A percentile compares a stretch with the other conserved stretches of the same genome.
Evolutionary conservation across 352 stramenopile genomes (phyloP).

Genomic region (Phytophthora syringae): DNA sequence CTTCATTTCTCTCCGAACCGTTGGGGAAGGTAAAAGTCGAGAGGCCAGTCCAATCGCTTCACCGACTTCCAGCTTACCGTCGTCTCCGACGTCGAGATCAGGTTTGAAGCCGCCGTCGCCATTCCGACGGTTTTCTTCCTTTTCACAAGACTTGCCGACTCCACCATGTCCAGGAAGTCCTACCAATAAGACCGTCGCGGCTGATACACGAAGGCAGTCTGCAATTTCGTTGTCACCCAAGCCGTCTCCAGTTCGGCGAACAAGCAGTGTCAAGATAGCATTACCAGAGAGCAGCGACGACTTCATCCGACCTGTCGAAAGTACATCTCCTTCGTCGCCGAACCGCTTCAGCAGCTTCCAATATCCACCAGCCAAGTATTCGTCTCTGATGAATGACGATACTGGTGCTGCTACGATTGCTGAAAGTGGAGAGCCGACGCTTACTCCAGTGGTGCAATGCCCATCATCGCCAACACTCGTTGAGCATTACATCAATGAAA

Average conservation of each 20-base stretch:
- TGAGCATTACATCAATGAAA: not conserved
- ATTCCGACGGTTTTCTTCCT: constrained; percentile 32
- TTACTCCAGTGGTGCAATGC: not conserved
- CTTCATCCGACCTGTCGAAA: constrained; percentile 12
- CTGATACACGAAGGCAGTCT: constrained; percentile 10
- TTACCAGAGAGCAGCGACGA: constrained; percentile 9
- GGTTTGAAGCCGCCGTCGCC: constrained; percentile 29
- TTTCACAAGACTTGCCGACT: constrained; percentile 23
- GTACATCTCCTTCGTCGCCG: constrained; percentile 6
- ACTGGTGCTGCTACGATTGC: not conserved
- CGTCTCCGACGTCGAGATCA: constrained; percentile 27
- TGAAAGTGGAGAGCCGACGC: constrained; percentile 1
- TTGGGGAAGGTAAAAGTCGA: constrained; percentile 22
- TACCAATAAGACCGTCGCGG: constrained; percentile 10
- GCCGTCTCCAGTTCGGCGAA: constrained; percentile 21
- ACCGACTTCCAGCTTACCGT: constrained; percentile 19
- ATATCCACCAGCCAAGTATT: not conserved
- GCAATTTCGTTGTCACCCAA: constrained; percentile 23
- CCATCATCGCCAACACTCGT: not conserved
- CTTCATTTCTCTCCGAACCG: constrained; percentile 38
- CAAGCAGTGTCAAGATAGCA: constrained; percentile 12
- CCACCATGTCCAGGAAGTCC: constrained; percentile 7
- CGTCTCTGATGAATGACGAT: constrained; percentile 6
- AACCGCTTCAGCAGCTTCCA: constrained; percentile 26
- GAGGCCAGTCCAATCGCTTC: constrained; percentile 22